These are phyloP conservation scores for Spraguea lophii DNA, from an alignment of 371 early-diverging fungal genomes.

Conservation along the genomic window DNA sequence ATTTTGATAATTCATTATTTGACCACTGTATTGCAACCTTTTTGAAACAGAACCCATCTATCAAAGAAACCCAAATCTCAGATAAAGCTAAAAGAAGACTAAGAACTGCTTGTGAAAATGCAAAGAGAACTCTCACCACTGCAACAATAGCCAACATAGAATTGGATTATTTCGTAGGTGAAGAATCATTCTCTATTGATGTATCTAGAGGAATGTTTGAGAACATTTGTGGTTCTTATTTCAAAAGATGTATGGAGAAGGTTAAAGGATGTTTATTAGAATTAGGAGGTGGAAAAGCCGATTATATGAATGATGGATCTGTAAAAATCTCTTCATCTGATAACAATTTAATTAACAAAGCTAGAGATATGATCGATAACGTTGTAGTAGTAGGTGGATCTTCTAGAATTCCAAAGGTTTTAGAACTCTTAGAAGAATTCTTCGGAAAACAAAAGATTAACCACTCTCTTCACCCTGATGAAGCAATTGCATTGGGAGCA, in stretches of 20 bases:
- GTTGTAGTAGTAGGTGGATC: constrained; percentile 96
- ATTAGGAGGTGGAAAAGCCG: constrained; percentile 55
- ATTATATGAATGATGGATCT: constrained; percentile 9
- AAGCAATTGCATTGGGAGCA: constrained; percentile 89
- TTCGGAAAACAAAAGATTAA: constrained; percentile 88
- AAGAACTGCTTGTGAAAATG: constrained; percentile 65
- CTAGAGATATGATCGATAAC: constrained; percentile 65
- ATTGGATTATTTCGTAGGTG: constrained; percentile 53
- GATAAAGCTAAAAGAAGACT: constrained; percentile 58
- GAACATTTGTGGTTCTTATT: constrained; percentile 72
- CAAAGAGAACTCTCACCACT: constrained; percentile 73
- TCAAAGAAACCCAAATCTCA: constrained; percentile 11
- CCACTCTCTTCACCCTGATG: constrained; percentile 90
- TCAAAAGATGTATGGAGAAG: constrained; percentile 71
- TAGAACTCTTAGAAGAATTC: constrained; percentile 75
- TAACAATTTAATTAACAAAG: constrained; percentile 13
- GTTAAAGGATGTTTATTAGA: constrained; percentile 78
- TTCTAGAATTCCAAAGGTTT: constrained; percentile 97
- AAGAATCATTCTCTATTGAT: constrained; percentile 64
- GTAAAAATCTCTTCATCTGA: background rate
- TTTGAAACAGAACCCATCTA: constrained; percentile 11
- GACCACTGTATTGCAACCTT: constrained; percentile 33
- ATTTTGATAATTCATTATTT: constrained; percentile 43
- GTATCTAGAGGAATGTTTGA: constrained; percentile 87
- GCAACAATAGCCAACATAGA: constrained; percentile 66